Conservation (phyloP, 169 alveolate species). For the Plasmodium ovale region DNA sequence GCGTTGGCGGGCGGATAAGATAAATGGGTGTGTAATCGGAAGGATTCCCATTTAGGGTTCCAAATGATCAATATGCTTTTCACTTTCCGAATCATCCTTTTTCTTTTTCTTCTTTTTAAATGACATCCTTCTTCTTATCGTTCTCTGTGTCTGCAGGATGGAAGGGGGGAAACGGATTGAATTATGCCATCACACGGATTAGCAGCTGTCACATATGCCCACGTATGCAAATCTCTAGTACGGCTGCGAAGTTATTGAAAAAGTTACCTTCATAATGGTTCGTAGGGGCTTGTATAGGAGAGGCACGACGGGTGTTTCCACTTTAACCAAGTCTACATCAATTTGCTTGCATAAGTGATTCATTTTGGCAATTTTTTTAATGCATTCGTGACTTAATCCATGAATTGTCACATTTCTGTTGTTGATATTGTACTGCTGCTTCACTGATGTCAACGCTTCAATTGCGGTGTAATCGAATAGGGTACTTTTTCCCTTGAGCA, state of each 20-base stretch:
- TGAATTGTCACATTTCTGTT: constrained; percentile 44
- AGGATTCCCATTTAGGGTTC: too few relatives aligned
- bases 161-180: background rate
- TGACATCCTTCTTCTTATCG: constrained; percentile 63
- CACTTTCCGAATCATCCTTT: background rate
- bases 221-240: background rate
- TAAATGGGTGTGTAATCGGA: too few relatives aligned
- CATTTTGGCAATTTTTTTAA: constrained; percentile 90
- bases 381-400: constrained; percentile 90
- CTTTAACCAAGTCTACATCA: constrained; percentile 87
- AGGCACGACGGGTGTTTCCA: constrained; percentile 88
- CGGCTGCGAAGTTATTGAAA: background rate
- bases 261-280: constrained; percentile 35
- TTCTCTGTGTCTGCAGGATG: constrained; percentile 37
- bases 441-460: constrained; percentile 86
- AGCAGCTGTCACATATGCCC: background rate
- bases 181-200: background rate
- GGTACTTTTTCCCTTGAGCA: constrained; percentile 83
- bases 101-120: constrained; percentile 53
- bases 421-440: constrained; percentile 55
- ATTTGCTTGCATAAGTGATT: constrained; percentile 85
- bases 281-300: constrained; percentile 78
- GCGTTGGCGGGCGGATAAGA: too few relatives aligned
- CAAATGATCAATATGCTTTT: background rate
- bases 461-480: constrained; percentile 89